Conservation (phyloP, 495 filamentous ascomycete species). For the Collariella sp. region DNA sequence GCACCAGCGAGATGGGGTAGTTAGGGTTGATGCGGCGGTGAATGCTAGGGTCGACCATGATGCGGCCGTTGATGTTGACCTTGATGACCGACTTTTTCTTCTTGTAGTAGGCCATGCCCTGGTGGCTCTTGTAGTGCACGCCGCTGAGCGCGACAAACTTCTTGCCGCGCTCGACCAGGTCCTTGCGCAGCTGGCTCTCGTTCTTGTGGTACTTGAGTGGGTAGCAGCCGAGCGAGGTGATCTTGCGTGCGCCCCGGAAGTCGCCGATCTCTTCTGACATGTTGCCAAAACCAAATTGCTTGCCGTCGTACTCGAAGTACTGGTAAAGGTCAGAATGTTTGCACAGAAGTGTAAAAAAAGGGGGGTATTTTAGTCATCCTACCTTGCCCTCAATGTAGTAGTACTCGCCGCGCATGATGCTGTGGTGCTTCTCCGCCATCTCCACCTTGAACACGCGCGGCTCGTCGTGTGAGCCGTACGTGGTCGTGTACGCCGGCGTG, state of each 20-base stretch:
- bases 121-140: slow-evolving; percentile 78
- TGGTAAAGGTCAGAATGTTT: background rate
- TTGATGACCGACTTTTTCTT: slow-evolving; percentile 72
- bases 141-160: slow-evolving; percentile 73
- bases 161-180: slow-evolving; percentile 76
- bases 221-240: slow-evolving; percentile 67
- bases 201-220: slow-evolving; percentile 79
- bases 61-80: slow-evolving; percentile 81
- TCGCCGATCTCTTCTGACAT: slow-evolving; percentile 65
- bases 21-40: slow-evolving; percentile 85
- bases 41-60: slow-evolving; percentile 86
- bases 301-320: slow-evolving; percentile 73
- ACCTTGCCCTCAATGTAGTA: slow-evolving; percentile 74
- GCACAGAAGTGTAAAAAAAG: background rate
- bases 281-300: slow-evolving; percentile 45
- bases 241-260: slow-evolving; percentile 80
- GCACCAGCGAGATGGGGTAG: slow-evolving; percentile 71
- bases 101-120: slow-evolving; percentile 76
- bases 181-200: slow-evolving; percentile 50
- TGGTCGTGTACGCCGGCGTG: slow-evolving; percentile 71
- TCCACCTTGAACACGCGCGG: slow-evolving; percentile 88
- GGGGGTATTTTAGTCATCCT: background rate
- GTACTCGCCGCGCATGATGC: slow-evolving; percentile 68
- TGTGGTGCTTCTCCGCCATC: slow-evolving; percentile 61
- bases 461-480: slow-evolving; percentile 71